These are phyloP conservation scores for Apiospora koreana DNA, from an alignment of 2,329 filamentous ascomycete species.

Conservation along the genomic window DNA sequence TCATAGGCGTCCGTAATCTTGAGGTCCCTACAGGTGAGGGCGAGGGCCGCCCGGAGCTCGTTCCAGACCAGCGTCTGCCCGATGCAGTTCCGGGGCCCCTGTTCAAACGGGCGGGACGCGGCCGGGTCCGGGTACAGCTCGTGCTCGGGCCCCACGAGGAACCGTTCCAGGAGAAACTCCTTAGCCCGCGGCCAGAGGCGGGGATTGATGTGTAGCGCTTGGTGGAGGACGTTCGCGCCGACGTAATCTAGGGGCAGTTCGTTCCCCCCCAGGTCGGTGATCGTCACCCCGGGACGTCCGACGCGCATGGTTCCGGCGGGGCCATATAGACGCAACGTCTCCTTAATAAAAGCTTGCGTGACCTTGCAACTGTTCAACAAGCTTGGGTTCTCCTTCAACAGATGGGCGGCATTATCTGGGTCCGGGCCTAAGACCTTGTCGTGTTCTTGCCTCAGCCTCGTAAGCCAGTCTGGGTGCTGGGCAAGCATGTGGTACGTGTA, in stretches of 20 bases:
- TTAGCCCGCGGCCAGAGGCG: constrained; percentile 10
- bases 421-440: constrained; percentile 35
- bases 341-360: constrained; percentile 13
- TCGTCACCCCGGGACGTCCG: constrained; percentile 22
- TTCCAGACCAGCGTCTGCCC: constrained; percentile 16
- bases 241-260: constrained; percentile 2
- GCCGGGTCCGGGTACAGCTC: constrained; percentile 38
- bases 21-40: constrained; percentile 14
- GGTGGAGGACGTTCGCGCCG: constrained; percentile 9
- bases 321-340: constrained; percentile 16
- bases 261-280: constrained; percentile 14
- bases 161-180: constrained; percentile 28
- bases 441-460: constrained; percentile 37
- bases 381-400: background rate
- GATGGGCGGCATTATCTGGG: background rate
- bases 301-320: constrained; percentile 47
- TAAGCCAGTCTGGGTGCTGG: constrained; percentile 31
- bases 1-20: constrained; percentile 14
- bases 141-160: constrained; percentile 37
- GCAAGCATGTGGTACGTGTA: constrained; percentile 33
- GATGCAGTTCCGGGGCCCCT: constrained; percentile 17
- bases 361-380: background rate
- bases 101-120: constrained; percentile 17
- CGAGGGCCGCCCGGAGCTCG: background rate
- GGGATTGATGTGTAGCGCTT: constrained; percentile 15